Evolutionary conservation across 192 early-diverging fungal species (phyloP), one percentile per base, ranked within the genome.

Genomic region (Coemansia erecta): DNA sequence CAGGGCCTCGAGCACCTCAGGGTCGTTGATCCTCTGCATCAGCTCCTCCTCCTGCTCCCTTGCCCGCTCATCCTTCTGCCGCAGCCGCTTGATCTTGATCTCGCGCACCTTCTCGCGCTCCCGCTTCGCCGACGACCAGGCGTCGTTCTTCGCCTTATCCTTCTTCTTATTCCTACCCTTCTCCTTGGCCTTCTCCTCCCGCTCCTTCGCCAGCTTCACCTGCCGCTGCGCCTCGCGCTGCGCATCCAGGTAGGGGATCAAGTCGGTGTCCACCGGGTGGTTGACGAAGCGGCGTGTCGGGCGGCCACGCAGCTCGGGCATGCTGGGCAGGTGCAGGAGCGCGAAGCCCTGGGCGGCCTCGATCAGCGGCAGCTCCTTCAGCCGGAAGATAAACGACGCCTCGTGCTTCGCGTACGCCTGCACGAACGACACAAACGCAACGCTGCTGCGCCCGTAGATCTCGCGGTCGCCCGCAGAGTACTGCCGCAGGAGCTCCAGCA

Each of bases 361-460:
- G 23, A 80, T 85, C 11, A 96, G 60, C 65, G 97, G 91, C 53
- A 97, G 68, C 60, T 93, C 86, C 56, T 92, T 92, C 28, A 87
- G 69, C 21, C 87, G 82, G 71, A 99, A 99, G 45, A 99, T 99
- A 70, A 87, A 95, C 21, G 70, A 83, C 6, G 93, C 93, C 62
- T 96, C 93, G 68, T 99, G 97, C 54, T 97, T 95, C 7, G 86
- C 85, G 65, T 99, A 99, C 19, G 91, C 84, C 46, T 96, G 87
- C 37, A 95, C 86, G 69, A 86, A 98, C 4, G 87, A 89, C 10
- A 95, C 93, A 73, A 98, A 99, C 0, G 92, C 93, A 61, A 84
- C 72, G 19, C 85, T 85, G 17, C 90, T 84, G 68, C 85, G 85
- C 37, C 94, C 93, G 64, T 88, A 82, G 11, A 92, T 64, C 46